phyloP scores from a whole-genome alignment of 176 grass and related monocot species.

The barley (Hordeum vulgare) region DNA sequence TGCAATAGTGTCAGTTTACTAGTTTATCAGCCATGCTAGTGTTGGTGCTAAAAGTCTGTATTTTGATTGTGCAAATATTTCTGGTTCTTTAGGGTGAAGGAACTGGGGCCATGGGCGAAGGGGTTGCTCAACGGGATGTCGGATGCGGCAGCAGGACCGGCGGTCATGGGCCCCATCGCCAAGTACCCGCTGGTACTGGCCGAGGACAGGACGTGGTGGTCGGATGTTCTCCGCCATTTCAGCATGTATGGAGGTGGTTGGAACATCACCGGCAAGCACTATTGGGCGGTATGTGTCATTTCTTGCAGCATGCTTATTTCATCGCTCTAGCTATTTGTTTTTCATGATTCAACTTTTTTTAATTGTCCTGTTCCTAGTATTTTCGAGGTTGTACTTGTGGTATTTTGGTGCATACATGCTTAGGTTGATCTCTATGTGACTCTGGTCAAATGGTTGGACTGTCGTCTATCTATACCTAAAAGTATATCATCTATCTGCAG shows the following conservation, averaged over 20 bases:
- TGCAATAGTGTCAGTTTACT: no score
- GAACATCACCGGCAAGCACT: constrained; percentile 81
- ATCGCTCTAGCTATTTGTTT: no score
- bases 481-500: no score
- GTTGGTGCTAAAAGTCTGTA: constrained; percentile 1
- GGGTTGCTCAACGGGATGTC: constrained; percentile 68
- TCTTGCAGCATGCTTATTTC: no score
- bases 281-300: constrained; percentile 71
- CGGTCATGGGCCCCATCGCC: constrained; percentile 29
- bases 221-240: constrained; percentile 61
- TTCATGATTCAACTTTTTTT: no score
- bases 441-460: no score
- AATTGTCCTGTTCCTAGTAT: no score
- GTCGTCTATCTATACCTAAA: no score
- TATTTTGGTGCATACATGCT: no score
- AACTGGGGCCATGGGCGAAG: constrained; percentile 78
- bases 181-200: constrained; percentile 81
- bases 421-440: no score
- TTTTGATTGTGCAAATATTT: background rate
- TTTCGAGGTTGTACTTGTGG: no score
- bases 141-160: constrained; percentile 14
- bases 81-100: constrained; percentile 45
- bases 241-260: constrained; percentile 73
- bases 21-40: no score
- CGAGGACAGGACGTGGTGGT: constrained; percentile 64